A percentile compares a stretch with the other conserved stretches of the same genome.
Conservation (phyloP, 345 rosid genomes). For the Bruguiera parviflora region DNA sequence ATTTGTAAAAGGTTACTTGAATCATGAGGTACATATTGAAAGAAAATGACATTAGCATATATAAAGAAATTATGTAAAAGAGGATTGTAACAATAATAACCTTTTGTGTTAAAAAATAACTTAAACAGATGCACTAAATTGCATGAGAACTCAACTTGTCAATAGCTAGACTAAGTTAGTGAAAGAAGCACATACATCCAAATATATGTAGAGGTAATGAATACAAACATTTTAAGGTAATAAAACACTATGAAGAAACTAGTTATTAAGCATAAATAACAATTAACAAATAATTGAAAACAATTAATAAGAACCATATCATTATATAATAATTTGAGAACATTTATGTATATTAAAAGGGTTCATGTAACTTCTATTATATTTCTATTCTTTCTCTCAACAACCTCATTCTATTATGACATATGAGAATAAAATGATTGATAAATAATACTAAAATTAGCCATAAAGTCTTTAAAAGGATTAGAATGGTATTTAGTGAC, state of each 20-base stretch:
- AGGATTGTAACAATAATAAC: not conserved
- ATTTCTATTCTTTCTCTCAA: not conserved
- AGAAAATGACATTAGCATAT: not conserved
- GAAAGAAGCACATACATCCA: not conserved
- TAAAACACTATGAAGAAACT: not conserved
- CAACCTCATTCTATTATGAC: not conserved
- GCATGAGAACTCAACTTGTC: not conserved
- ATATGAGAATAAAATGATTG: not conserved
- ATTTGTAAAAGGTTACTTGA: too few relatives aligned
- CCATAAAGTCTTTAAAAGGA: not conserved
- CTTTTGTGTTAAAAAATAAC: not conserved
- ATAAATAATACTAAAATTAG: not conserved
- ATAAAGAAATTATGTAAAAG: not conserved
- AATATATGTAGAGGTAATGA: not conserved
- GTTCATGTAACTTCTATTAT: not conserved
- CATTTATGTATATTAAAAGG: not conserved
- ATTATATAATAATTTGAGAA: not conserved
- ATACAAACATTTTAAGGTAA: not conserved
- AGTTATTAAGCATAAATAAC: not conserved
- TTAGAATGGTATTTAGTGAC: not conserved
- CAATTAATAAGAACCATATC: not conserved
- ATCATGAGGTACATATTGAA: not conserved
- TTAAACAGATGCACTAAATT: not conserved
- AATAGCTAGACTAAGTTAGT: not conserved
- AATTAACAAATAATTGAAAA: not conserved